phyloP scores from a whole-genome alignment of 2,329 filamentous ascomycete genomes.

The Colletotrichum echinochloae region DNA sequence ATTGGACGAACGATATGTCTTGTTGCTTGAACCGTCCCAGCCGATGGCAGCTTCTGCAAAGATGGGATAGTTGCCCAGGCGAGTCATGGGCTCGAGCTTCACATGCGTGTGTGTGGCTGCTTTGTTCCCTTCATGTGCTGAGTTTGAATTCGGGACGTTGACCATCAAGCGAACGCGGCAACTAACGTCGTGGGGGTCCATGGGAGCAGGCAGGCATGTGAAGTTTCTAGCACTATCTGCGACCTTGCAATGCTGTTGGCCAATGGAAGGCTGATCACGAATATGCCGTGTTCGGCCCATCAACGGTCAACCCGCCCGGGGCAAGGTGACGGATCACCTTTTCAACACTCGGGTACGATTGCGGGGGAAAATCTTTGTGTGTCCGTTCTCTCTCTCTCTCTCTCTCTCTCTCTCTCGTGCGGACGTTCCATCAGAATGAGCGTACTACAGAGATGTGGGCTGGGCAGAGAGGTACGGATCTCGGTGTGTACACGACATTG shows the following conservation, averaged over 20 bases:
- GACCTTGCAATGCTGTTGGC: too few species aligned
- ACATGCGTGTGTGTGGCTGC: not conserved
- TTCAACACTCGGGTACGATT: not conserved
- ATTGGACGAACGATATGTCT: constrained; percentile 31
- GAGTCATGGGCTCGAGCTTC: constrained; percentile 22
- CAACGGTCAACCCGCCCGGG: not conserved
- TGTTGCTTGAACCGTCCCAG: constrained; percentile 12
- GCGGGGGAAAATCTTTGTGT: not conserved
- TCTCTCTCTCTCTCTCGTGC: not conserved
- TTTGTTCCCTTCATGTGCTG: not conserved
- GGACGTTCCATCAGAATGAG: not conserved
- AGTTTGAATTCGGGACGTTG: too few species aligned
- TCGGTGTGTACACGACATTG: not conserved
- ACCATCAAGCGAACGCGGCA: not conserved
- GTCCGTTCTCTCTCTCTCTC: too few species aligned
- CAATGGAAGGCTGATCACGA: not conserved
- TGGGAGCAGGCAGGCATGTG: not conserved
- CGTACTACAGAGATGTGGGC: not conserved
- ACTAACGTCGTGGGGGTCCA: not conserved
- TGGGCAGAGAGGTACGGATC: too few species aligned
- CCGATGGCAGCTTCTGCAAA: constrained; percentile 1
- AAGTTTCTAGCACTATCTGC: not conserved
- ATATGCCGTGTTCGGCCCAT: not conserved
- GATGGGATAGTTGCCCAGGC: constrained; percentile 23
- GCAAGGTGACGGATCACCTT: not conserved